Evolutionary conservation across 345 rosid genomes (phyloP), one percentile per base, ranked within the genome.

Genomic region (Aurinia saxatilis): DNA sequence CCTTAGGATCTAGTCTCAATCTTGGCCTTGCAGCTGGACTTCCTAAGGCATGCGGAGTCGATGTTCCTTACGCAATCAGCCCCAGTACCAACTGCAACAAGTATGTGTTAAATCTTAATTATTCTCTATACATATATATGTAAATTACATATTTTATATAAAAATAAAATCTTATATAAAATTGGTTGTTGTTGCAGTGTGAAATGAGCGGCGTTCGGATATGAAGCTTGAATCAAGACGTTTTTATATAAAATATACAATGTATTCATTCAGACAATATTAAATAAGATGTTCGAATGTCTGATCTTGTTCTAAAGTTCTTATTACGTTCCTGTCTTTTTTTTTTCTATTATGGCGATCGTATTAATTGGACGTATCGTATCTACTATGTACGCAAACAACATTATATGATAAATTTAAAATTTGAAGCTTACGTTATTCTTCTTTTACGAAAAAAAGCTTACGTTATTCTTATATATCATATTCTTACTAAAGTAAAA

Each of bases 41-140:
- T 18, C 57, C 50, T 56, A 27, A 3, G 25, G 15, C 35, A 8
- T 66, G 71, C 6, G 5, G 48, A n/a, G 35, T 66, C 64, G 30
- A 10, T 10, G 13, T 57, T 27, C 57, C 40, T 35, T 66, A 37
- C 64, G 6, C 9, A 12, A 47, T 57, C 50, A 66, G 71, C 49
- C 25, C 14, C 18, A 55, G 49, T 30, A 66, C 71, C 21, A 45
- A 56, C 57, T 66, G 63, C 57, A n/a, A 17, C 64, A 54, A 1
- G 63, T 66, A 66, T 7, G 69, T 33, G 25, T 9, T n/a, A n/a
- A n/a, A n/a, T n/a, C n/a, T n/a, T n/a, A n/a, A n/a, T n/a, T n/a
- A n/a, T n/a, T n/a, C n/a, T n/a, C n/a, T n/a, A n/a, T n/a, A n/a
- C n/a, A n/a, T n/a, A n/a, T n/a, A n/a, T n/a, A n/a, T n/a, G n/a